Conservation (phyloP, 257 asterid species). For the Solanum chmielewskii region DNA sequence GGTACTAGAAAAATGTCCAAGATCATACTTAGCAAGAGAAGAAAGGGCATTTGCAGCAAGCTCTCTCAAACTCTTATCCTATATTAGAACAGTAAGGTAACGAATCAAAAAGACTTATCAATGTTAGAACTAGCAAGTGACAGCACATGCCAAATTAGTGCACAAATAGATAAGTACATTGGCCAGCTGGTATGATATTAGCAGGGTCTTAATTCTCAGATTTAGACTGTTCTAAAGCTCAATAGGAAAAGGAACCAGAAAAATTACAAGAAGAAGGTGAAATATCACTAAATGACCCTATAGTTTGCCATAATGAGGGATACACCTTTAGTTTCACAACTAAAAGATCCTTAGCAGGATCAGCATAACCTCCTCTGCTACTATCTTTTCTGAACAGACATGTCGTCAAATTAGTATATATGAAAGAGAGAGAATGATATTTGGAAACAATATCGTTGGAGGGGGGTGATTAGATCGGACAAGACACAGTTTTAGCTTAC, state of each 20-base stretch:
- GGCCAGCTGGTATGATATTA: background rate
- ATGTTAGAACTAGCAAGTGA: constrained; percentile 3
- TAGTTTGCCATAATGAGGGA: background rate
- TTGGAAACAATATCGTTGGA: background rate
- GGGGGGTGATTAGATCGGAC: background rate
- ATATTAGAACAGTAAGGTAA: constrained; percentile 14
- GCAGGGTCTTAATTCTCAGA: background rate
- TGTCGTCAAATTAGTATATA: background rate
- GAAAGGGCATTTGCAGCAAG: constrained; percentile 89
- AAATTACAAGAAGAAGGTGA: background rate
- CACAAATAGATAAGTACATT: background rate
- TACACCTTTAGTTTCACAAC: background rate
- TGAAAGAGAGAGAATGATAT: background rate
- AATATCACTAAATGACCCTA: background rate
- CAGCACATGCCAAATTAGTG: background rate
- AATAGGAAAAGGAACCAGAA: background rate
- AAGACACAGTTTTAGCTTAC: background rate
- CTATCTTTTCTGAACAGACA: background rate
- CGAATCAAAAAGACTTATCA: constrained; percentile 1
- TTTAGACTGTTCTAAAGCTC: background rate
- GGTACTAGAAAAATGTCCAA: constrained; percentile 58
- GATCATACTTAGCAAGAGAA: constrained; percentile 69
- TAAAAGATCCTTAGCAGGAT: background rate
- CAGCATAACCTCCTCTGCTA: background rate
- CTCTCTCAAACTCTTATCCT: constrained; percentile 96